Evolutionary conservation across 495 filamentous ascomycete genomes (phyloP), one percentile per base, ranked within the genome.

Genomic region (Neurospora sp.): DNA sequence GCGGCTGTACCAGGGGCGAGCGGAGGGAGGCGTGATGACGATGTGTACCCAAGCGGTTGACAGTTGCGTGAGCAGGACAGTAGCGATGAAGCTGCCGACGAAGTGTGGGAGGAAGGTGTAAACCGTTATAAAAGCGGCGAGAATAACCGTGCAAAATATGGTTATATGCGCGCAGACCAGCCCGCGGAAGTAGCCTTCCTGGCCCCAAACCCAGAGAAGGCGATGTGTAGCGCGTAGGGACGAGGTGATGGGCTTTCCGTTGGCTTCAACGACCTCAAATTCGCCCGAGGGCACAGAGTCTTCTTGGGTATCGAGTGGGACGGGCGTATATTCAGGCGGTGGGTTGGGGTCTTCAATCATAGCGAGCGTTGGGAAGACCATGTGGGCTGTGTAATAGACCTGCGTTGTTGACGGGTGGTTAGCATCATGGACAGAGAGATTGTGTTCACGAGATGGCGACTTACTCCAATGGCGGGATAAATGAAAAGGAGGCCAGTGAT

Each of bases 261-360:
- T 31, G 31, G 12, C 66, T 59, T 44, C 68, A 16, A 66, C 31
- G 27, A 40, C 27, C 37, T 35, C 22, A n/a, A 73, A 74, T 35
- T 66, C 48, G 73, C 77, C 73, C 66, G 75, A 76, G 68, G 78
- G 73, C 73, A 70, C 69, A 70, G 77, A 71, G 41, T 72, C 74
- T 12, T 76, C 79, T 22, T 76, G 76, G 68, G 76, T 73, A 46
- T 70, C 69, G 37, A 76, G 76, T 75, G 59, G 38, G 22, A 85
- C 73, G 69, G 84, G 77, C 48, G 85, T 83, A 73, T 86, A 86
- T 39, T 78, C 80, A 18, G 85, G 83, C 27, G 53, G 53, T 69
- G 84, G 83, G 70, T 80, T 82, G n/a, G 84, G 84, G 75, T 86
- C 84, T 71, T 86, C 85, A 74, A 86, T 78, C 70, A 85, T 84